These are phyloP conservation scores for Chenopodium album DNA, from an alignment of 148 eudicot species.

Conservation along the genomic window DNA sequence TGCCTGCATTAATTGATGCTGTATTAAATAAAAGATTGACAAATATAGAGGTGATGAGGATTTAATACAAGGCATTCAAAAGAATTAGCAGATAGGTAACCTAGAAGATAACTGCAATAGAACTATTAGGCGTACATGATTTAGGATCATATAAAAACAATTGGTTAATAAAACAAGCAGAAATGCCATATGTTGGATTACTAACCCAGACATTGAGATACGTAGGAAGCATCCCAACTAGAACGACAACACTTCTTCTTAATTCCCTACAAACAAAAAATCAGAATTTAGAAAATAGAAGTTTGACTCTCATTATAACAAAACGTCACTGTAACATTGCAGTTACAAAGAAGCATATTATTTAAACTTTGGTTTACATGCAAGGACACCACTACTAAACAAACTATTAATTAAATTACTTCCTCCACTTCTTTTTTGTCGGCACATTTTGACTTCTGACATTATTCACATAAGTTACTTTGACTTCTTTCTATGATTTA, in stretches of 20 bases:
- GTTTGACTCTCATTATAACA: neutral
- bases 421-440: no score
- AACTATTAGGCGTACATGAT: neutral
- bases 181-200: conserved; percentile 13
- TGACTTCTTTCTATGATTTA: no score
- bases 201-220: conserved; percentile 87
- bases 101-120: neutral
- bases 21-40: conserved; percentile 4
- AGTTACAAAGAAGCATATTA: neutral
- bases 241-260: conserved; percentile 61
- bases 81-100: neutral
- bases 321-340: neutral
- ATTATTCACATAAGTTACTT: no score
- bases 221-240: conserved; percentile 86
- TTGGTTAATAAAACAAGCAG: neutral
- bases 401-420: no score
- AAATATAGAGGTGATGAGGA: neutral
- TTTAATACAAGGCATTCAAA: neutral
- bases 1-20: conserved; percentile 58
- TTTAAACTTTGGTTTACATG: neutral
- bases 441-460: no score
- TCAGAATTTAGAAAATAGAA: conserved; percentile 8
- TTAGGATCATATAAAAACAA: neutral
- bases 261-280: conserved; percentile 56
- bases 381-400: neutral